Conservation (phyloP, 768 basidiomycete genomes). For the Tricholoma bakamatsutake region DNA sequence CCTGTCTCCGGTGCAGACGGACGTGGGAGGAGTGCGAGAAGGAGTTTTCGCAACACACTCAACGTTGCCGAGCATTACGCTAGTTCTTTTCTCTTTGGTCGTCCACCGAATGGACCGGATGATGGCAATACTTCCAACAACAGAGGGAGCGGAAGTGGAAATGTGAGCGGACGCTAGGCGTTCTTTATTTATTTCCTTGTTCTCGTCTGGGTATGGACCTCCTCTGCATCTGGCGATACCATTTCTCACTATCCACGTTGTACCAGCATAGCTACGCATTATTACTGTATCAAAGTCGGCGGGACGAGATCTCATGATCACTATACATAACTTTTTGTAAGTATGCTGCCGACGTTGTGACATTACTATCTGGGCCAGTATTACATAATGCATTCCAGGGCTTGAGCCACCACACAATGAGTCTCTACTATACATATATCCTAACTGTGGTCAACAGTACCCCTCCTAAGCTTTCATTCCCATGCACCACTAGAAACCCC, state of each 20-base stretch:
- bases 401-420: too few species aligned
- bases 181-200: neutral
- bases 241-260: neutral
- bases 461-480: too few species aligned
- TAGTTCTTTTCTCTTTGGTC: constrained; percentile 60
- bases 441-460: too few species aligned
- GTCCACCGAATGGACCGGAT: constrained; percentile 24
- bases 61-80: constrained; percentile 69
- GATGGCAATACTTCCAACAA: constrained; percentile 11
- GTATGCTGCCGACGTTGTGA: too few species aligned
- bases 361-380: too few species aligned
- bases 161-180: constrained; percentile 6
- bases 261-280: neutral
- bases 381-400: too few species aligned
- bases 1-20: constrained; percentile 31
- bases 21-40: constrained; percentile 56
- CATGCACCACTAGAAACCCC: too few species aligned
- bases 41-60: constrained; percentile 61
- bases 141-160: constrained; percentile 8
- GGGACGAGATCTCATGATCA: neutral
- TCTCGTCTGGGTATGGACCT: neutral
- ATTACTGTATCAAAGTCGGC: neutral
- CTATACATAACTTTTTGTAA: too few species aligned
- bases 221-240: constrained; percentile 3
- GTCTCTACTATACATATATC: too few species aligned